Evolutionary conservation across 345 rosid species (phyloP).

Genomic region (Citrus medica): DNA sequence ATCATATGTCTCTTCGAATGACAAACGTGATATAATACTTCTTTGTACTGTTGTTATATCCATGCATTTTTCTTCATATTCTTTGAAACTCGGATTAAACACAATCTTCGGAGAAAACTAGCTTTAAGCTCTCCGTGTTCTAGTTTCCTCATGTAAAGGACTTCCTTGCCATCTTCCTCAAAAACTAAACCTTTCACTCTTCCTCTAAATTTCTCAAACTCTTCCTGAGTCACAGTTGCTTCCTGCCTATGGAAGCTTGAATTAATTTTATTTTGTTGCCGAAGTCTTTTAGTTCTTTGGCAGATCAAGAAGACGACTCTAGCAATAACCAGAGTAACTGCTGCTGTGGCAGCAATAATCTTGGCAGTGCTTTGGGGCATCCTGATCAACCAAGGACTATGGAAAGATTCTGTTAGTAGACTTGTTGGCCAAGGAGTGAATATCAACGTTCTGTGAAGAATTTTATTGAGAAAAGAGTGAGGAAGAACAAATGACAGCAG

Average conservation of each 20-base stretch:
- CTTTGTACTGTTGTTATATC: neutral
- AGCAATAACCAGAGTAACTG: constrained; percentile 22
- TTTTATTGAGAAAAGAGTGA: neutral
- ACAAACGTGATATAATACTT: constrained; percentile 1
- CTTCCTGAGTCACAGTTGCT: constrained; percentile 26
- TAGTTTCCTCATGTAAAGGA: constrained; percentile 46
- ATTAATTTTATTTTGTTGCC: constrained; percentile 5
- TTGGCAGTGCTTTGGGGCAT: neutral
- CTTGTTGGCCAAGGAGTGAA: neutral
- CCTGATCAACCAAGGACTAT: neutral
- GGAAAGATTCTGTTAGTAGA: neutral
- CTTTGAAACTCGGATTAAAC: constrained; percentile 39
- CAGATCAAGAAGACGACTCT: constrained; percentile 29
- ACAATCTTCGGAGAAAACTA: constrained; percentile 29
- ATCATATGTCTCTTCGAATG: neutral
- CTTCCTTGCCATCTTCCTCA: constrained; percentile 49
- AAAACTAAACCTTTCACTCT: constrained; percentile 47
- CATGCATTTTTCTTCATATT: constrained; percentile 30
- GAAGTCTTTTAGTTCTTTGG: constrained; percentile 11
- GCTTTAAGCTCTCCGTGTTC: constrained; percentile 25
- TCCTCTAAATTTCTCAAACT: constrained; percentile 26
- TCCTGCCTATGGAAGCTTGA: constrained; percentile 36
- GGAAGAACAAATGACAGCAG: constrained; percentile 4
- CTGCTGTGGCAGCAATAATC: constrained; percentile 29
- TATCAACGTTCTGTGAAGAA: neutral